Percentiles rank a stretch among this genome's conserved stretches.
Conservation (phyloP, 179 eudicot genomes). For the Heliamphora pulchella region DNA sequence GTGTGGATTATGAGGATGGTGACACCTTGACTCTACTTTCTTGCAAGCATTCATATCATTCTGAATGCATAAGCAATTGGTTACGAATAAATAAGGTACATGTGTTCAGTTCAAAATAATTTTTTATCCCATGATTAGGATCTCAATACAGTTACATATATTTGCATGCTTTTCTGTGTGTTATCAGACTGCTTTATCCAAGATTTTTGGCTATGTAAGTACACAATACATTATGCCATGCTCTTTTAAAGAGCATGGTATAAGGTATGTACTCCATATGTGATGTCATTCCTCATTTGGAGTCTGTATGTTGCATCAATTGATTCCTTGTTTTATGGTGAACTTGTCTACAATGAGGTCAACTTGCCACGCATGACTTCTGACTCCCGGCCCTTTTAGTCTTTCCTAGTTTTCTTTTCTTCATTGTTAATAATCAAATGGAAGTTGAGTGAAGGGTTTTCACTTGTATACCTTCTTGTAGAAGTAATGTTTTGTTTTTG, state of each 20-base stretch:
- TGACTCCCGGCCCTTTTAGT: too few relatives aligned
- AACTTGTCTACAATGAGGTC: not conserved
- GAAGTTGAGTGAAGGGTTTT: too few relatives aligned
- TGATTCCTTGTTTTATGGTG: not conserved
- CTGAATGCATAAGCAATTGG: conserved; percentile 90
- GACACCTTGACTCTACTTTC: conserved; percentile 70
- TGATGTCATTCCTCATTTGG: not conserved
- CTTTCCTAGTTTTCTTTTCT: too few relatives aligned
- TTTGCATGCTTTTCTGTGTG: not conserved
- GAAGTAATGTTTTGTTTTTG: too few relatives aligned
- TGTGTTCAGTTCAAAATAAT: not conserved
- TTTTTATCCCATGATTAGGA: not conserved
- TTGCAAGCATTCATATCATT: conserved; percentile 84
- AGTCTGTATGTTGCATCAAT: not conserved
- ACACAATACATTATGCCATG: not conserved
- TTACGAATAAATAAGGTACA: conserved; percentile 79
- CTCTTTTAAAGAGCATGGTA: too few relatives aligned
- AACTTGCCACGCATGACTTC: too few relatives aligned
- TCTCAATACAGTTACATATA: not conserved
- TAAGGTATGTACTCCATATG: not conserved
- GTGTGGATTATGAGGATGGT: conserved; percentile 82
- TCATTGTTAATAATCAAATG: too few relatives aligned
- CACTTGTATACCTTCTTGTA: too few relatives aligned
- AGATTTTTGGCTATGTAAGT: not conserved
- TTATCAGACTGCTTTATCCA: not conserved